Percentiles rank a stretch among this genome's conserved stretches.
These are phyloP conservation scores for Globisporangium lucens DNA, from an alignment of 352 stramenopile species.

Conservation along the genomic window DNA sequence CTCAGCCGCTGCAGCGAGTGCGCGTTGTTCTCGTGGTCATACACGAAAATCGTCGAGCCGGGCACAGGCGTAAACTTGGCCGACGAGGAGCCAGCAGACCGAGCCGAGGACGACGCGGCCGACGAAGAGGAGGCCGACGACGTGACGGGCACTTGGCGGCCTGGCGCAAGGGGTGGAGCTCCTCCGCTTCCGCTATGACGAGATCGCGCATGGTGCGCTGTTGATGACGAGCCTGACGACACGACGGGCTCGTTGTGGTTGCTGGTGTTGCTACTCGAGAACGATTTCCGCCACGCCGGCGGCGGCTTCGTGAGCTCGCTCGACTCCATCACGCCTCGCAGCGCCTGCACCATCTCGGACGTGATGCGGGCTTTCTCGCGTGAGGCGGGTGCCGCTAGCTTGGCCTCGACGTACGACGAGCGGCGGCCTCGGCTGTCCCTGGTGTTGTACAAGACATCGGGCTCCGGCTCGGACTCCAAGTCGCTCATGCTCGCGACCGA, in stretches of 20 bases:
- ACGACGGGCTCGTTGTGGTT: slow-evolving; percentile 1
- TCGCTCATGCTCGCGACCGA: slow-evolving; percentile 18
- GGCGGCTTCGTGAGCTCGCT: slow-evolving; percentile 51
- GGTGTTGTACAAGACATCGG: slow-evolving; percentile 10
- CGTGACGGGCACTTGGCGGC: neutral
- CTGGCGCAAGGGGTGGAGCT: neutral
- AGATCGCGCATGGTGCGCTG: neutral
- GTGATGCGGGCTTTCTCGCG: slow-evolving; percentile 21
- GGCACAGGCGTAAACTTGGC: neutral
- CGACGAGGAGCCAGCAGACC: neutral
- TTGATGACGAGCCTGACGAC: slow-evolving; percentile 6
- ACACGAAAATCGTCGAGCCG: slow-evolving; percentile 44
- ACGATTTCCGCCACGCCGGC: slow-evolving; percentile 24
- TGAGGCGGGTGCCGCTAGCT: slow-evolving; percentile 11
- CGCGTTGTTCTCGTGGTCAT: slow-evolving; percentile 35
- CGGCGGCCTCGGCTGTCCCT: slow-evolving; percentile 5
- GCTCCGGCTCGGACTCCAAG: slow-evolving; percentile 28
- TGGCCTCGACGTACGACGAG: slow-evolving; percentile 8
- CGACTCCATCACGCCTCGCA: slow-evolving; percentile 75
- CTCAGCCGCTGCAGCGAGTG: slow-evolving; percentile 33
- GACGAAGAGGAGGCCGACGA: neutral
- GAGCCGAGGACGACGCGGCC: neutral
- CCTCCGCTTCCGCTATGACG: neutral
- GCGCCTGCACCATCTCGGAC: slow-evolving; percentile 45
- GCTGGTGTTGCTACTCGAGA: slow-evolving; percentile 7